phyloP scores from a whole-genome alignment of 1,284 basidiomycete species.

The Volvariella volvacea region DNA sequence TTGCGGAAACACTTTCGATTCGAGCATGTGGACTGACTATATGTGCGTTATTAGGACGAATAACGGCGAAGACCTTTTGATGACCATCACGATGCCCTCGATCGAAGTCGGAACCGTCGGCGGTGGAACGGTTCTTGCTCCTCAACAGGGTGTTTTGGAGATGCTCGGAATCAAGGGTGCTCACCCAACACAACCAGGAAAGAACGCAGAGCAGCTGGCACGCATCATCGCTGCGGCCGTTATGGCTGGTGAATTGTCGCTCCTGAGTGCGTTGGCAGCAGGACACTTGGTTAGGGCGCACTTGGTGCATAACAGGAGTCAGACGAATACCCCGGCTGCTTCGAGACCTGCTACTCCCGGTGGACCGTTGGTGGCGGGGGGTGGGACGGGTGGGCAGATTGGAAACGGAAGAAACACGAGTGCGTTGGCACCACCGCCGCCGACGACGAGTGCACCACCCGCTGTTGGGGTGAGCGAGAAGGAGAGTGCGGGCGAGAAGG shows the following conservation, averaged over 20 bases:
- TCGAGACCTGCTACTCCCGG: slow-evolving; percentile 62
- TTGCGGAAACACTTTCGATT: slow-evolving; percentile 5
- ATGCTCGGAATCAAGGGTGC: slow-evolving; percentile 89
- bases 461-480: too few species aligned
- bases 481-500: slow-evolving; percentile 4
- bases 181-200: slow-evolving; percentile 75
- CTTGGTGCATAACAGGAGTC: slow-evolving; percentile 77
- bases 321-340: slow-evolving; percentile 58
- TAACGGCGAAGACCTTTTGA: slow-evolving; percentile 83
- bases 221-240: slow-evolving; percentile 84
- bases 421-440: too few species aligned
- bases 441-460: too few species aligned
- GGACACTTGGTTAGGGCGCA: slow-evolving; percentile 89
- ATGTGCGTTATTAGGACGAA: slow-evolving; percentile 53
- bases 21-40: slow-evolving; percentile 7
- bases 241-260: slow-evolving; percentile 91
- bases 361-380: neutral
- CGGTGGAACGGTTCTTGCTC: slow-evolving; percentile 87
- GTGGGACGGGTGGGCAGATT: slow-evolving; percentile 13
- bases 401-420: slow-evolving; percentile 9
- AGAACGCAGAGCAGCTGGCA: slow-evolving; percentile 84
- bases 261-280: slow-evolving; percentile 86
- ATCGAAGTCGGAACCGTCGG: slow-evolving; percentile 97
- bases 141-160: slow-evolving; percentile 87
- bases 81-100: slow-evolving; percentile 92